Evolutionary conservation across 805 yeast species (phyloP).

Genomic region (Starmerella asiatica): DNA sequence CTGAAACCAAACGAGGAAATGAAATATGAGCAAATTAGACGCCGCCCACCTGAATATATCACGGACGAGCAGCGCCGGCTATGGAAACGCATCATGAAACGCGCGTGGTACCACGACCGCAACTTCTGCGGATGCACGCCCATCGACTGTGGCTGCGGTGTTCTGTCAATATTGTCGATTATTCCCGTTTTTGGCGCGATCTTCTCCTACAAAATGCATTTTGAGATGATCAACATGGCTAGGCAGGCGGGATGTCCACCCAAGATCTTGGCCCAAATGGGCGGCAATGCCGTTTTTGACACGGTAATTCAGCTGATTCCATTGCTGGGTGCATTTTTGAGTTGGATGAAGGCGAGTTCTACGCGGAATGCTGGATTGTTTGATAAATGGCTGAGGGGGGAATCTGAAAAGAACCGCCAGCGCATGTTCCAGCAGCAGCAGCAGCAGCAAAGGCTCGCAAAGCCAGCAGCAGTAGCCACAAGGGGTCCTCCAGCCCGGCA

Average conservation of each 20-base stretch:
- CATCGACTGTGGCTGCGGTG: conserved; percentile 58
- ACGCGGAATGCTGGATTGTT: conserved; percentile 79
- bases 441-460: conserved; percentile 6
- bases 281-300: conserved; percentile 64
- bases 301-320: conserved; percentile 68
- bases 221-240: conserved; percentile 50
- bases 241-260: conserved; percentile 46
- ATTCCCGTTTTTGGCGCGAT: conserved; percentile 79
- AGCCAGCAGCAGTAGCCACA: conserved; percentile 1
- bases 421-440: conserved; percentile 9
- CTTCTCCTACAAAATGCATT: conserved; percentile 66
- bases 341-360: conserved; percentile 76
- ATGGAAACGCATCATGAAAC: conserved; percentile 60
- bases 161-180: conserved; percentile 58
- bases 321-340: conserved; percentile 56
- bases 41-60: conserved; percentile 40
- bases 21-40: conserved; percentile 32
- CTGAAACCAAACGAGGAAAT: conserved; percentile 28
- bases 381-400: conserved; percentile 34
- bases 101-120: conserved; percentile 80
- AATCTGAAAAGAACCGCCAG: conserved; percentile 10
- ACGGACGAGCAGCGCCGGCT: conserved; percentile 45
- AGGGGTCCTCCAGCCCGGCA: neutral
- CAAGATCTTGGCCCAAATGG: conserved; percentile 50
- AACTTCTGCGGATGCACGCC: conserved; percentile 43